Percentiles rank a stretch among this genome's conserved stretches.
These are phyloP conservation scores for Suillus brevipes DNA, from an alignment of 768 basidiomycete species.

Conservation along the genomic window DNA sequence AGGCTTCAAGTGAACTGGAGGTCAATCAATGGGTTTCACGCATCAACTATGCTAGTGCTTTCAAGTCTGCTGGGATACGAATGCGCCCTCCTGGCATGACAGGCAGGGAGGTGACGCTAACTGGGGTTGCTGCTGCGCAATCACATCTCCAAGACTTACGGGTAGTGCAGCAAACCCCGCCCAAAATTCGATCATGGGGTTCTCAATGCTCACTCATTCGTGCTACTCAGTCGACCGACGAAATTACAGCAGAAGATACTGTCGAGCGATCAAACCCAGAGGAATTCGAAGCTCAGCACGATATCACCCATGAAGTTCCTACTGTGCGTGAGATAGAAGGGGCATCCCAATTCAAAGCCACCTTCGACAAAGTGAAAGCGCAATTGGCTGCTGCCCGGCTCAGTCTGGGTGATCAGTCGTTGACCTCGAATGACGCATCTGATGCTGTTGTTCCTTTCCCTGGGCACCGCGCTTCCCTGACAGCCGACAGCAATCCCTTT, in stretches of 20 bases:
- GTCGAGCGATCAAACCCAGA: constrained; percentile 23
- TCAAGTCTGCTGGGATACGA: constrained; percentile 79
- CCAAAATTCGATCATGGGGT: constrained; percentile 42
- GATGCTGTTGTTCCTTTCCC: background rate
- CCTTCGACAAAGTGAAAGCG: constrained; percentile 85
- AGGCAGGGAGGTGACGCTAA: constrained; percentile 67
- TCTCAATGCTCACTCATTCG: constrained; percentile 23
- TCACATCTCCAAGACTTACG: constrained; percentile 77
- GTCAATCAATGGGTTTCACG: constrained; percentile 88
- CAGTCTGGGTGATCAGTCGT: constrained; percentile 29
- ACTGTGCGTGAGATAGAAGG: constrained; percentile 58
- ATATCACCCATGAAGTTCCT: constrained; percentile 45
- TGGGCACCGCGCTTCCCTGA: constrained; percentile 13
- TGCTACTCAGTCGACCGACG: constrained; percentile 42
- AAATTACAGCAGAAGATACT: constrained; percentile 27
- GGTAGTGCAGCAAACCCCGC: constrained; percentile 25
- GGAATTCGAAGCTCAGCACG: constrained; percentile 12
- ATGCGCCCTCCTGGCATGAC: constrained; percentile 78
- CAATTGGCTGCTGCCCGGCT: constrained; percentile 63
- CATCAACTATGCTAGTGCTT: constrained; percentile 93
- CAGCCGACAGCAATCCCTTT: constrained; percentile 26
- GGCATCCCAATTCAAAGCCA: constrained; percentile 71
- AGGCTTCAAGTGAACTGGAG: constrained; percentile 65
- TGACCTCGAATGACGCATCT: background rate
- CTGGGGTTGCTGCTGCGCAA: constrained; percentile 82